A percentile compares a stretch with the other conserved stretches of the same genome.
phyloP scores from a whole-genome alignment of 192 early-diverging fungal species.

The Linnemannia zychae region DNA sequence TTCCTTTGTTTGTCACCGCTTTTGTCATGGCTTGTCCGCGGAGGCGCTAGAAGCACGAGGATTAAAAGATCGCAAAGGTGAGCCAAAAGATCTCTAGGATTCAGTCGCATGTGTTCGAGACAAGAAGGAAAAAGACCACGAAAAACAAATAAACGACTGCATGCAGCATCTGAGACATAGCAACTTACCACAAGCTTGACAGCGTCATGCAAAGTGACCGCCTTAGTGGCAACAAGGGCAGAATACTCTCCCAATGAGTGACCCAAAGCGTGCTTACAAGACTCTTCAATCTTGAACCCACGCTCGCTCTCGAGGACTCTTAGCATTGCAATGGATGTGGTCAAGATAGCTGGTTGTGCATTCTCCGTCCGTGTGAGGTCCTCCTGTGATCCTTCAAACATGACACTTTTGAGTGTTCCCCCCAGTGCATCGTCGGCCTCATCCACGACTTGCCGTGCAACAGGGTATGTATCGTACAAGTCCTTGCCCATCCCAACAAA shows the following conservation, averaged over 20 bases:
- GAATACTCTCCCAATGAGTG: constrained; percentile 97
- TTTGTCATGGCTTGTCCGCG: constrained; percentile 92
- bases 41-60: constrained; percentile 61
- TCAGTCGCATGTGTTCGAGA: constrained; percentile 10
- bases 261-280: constrained; percentile 87
- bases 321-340: constrained; percentile 89
- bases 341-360: constrained; percentile 94
- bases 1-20: constrained; percentile 72
- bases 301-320: constrained; percentile 86
- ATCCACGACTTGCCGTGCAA: constrained; percentile 86
- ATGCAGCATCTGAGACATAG: neutral
- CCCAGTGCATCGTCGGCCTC: constrained; percentile 91
- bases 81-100: constrained; percentile 6
- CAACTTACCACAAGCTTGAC: constrained; percentile 82
- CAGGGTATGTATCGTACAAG: constrained; percentile 79
- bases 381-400: constrained; percentile 89
- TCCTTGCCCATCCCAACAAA: constrained; percentile 95
- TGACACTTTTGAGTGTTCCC: constrained; percentile 76
- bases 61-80: neutral
- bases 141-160: neutral
- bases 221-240: constrained; percentile 77
- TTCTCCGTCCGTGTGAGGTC: constrained; percentile 75
- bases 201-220: constrained; percentile 81
- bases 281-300: constrained; percentile 80
- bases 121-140: neutral